Evolutionary conservation across 2,329 filamentous ascomycete genomes (phyloP).

Genomic region (Aspergillus sp.): DNA sequence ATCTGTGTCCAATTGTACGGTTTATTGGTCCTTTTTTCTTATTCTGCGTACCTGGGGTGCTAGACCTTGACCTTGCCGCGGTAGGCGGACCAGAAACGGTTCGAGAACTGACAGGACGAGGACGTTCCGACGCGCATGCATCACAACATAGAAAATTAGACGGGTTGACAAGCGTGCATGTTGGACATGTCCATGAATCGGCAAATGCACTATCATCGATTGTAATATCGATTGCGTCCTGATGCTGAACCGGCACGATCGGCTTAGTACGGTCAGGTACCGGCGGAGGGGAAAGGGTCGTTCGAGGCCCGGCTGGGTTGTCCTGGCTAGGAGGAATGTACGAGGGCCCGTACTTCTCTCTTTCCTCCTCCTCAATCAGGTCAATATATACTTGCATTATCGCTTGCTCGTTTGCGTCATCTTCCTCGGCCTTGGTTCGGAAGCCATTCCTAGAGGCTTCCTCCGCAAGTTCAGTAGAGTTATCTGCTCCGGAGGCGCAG

Average conservation of each 20-base stretch:
- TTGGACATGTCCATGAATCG: conserved; percentile 58
- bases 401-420: conserved; percentile 82
- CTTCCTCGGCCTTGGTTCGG: conserved; percentile 79
- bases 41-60: conserved; percentile 9
- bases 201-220: conserved; percentile 34
- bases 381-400: conserved; percentile 86
- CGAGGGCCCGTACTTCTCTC: conserved; percentile 57
- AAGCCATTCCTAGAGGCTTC: conserved; percentile 73
- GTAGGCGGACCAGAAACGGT: conserved; percentile 14
- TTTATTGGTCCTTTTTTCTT: conserved; percentile 25
- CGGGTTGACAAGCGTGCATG: conserved; percentile 64
- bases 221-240: conserved; percentile 17
- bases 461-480: conserved; percentile 65
- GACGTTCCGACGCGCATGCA: conserved; percentile 58
- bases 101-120: conserved; percentile 29
- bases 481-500: conserved; percentile 71
- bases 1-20: conserved; percentile 14
- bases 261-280: conserved; percentile 25
- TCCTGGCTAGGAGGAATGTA: conserved; percentile 55
- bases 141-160: conserved; percentile 61
- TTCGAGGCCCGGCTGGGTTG: conserved; percentile 51
- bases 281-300: conserved; percentile 41
- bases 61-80: conserved; percentile 2
- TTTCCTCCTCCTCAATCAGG: conserved; percentile 76
- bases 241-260: conserved; percentile 16